phyloP scores from a whole-genome alignment of 805 yeast species.

The Candida germanica region DNA sequence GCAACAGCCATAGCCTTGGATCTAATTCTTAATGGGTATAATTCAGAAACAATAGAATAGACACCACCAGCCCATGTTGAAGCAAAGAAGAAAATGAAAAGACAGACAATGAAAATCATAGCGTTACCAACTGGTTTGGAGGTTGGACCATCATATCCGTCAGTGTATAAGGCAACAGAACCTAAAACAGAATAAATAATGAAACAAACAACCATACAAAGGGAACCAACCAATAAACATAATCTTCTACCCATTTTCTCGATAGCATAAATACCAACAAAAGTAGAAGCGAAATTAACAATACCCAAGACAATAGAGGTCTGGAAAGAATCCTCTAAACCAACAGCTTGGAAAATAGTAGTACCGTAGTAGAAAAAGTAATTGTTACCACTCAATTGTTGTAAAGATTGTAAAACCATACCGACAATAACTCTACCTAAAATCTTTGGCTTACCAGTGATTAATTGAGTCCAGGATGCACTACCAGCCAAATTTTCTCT shows the following conservation, averaged over 20 bases:
- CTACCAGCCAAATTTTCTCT: slow-evolving; percentile 59
- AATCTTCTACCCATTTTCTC: slow-evolving; percentile 51
- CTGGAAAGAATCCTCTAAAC: slow-evolving; percentile 50
- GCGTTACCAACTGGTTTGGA: slow-evolving; percentile 53
- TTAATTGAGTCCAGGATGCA: slow-evolving; percentile 62
- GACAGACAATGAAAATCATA: slow-evolving; percentile 64
- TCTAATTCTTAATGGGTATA: slow-evolving; percentile 65
- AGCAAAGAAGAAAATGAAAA: slow-evolving; percentile 66
- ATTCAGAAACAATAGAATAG: slow-evolving; percentile 63
- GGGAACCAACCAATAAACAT: slow-evolving; percentile 42
- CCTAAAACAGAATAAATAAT: slow-evolving; percentile 62
- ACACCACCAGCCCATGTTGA: slow-evolving; percentile 76
- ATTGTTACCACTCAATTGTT: slow-evolving; percentile 61
- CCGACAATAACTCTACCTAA: slow-evolving; percentile 56
- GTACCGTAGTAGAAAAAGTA: slow-evolving; percentile 64
- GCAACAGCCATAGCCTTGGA: slow-evolving; percentile 63
- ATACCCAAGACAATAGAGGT: slow-evolving; percentile 55
- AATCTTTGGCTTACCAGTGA: slow-evolving; percentile 64
- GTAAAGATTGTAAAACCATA: slow-evolving; percentile 54
- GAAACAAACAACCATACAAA: slow-evolving; percentile 55
- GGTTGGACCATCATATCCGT: slow-evolving; percentile 38
- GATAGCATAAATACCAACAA: slow-evolving; percentile 47
- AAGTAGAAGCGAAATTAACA: slow-evolving; percentile 54
- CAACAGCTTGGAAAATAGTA: slow-evolving; percentile 50
- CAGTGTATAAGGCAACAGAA: slow-evolving; percentile 41